Base-by-base conservation (phyloP, 139 green algal species). In the Volvox africanus region DNA sequence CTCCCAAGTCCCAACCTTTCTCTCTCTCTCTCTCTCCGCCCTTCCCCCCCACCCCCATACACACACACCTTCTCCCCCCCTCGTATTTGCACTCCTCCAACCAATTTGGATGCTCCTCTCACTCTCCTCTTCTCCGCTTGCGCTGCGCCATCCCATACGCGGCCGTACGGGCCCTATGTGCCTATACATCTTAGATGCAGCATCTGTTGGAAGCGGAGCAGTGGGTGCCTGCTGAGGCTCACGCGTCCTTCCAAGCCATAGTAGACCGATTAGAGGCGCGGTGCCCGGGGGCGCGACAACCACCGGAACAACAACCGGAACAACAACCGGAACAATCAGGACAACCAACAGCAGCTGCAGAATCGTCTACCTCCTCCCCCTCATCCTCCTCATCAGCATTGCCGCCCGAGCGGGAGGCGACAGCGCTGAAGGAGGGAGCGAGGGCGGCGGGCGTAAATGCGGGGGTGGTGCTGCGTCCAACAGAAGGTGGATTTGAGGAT, bases 191-290 rank as follows among this genome's bases (percentile, higher is more conserved):
- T 61, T 93, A 95, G 91, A 90, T 96, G 89, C 89, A 94, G 75
- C 92, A 95, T 73, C 75, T 95, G 80, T 75, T 96, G 36, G 93
- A 98, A 75, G 92, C 92, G 69, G 96, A 98, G 91, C 93, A 96
- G 61, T 98, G 96, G 96, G 88, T 93, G 18, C 61, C 85, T 1
- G 95, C 93, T 26, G 89, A 95, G 65, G 96, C 97, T 61, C 92
- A 94, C 6, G 62, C 80, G 1, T 86, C 91, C 62, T 95, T 97
- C 86, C 95, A 97, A 87, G 86, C 73, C n/a, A 95, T 96, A 0
- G 90, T 94, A 2, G 91, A 95, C 28, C 36, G 91, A 0, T 85
- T 97, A 76, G 65, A 93, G 80, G 80, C 71, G 55, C 71, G 87
- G 6, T 94, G 86, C 35, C 75, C 71, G 0, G 84, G 61, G 35